Evolutionary conservation across 345 rosid genomes (phyloP).

Genomic region (Excoecaria cochinchinensis): DNA sequence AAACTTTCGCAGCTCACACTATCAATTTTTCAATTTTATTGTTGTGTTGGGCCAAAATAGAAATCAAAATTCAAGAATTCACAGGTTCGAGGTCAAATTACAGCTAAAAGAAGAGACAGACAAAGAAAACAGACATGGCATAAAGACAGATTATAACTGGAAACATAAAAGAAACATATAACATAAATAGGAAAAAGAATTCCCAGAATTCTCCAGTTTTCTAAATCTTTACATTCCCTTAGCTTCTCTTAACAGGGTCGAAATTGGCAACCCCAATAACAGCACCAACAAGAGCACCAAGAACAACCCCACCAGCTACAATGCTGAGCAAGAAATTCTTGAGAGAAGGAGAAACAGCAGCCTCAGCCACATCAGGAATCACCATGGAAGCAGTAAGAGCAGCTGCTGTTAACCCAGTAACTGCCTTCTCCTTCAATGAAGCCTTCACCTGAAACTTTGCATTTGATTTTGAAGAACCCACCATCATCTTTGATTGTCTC

Average conservation of each 20-base stretch:
- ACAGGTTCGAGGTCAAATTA: constrained; percentile 18
- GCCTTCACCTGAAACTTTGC: constrained; percentile 50
- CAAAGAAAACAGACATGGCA: neutral
- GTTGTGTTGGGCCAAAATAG: constrained; percentile 8
- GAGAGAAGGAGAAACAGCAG: constrained; percentile 80
- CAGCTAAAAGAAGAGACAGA: constrained; percentile 12
- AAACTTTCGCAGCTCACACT: neutral
- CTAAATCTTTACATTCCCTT: constrained; percentile 8
- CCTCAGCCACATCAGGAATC: constrained; percentile 74
- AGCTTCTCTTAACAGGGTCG: constrained; percentile 75
- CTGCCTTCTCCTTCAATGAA: constrained; percentile 67
- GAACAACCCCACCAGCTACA: constrained; percentile 70
- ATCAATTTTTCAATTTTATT: neutral
- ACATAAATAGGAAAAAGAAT: constrained; percentile 4
- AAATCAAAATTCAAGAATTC: constrained; percentile 16
- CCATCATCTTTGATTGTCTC: constrained; percentile 42
- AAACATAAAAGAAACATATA: constrained; percentile 11
- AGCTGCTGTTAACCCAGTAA: constrained; percentile 72
- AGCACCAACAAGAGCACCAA: constrained; percentile 54
- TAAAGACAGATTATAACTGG: constrained; percentile 2
- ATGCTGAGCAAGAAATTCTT: constrained; percentile 94
- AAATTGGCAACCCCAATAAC: constrained; percentile 78
- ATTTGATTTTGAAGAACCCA: constrained; percentile 22
- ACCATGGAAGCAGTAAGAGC: constrained; percentile 76
- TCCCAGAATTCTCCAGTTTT: constrained; percentile 2